Evolutionary conservation across 441 rosid genomes (phyloP), one percentile per base, ranked within the genome.

Genomic region (Pelargonium fulgidum): DNA sequence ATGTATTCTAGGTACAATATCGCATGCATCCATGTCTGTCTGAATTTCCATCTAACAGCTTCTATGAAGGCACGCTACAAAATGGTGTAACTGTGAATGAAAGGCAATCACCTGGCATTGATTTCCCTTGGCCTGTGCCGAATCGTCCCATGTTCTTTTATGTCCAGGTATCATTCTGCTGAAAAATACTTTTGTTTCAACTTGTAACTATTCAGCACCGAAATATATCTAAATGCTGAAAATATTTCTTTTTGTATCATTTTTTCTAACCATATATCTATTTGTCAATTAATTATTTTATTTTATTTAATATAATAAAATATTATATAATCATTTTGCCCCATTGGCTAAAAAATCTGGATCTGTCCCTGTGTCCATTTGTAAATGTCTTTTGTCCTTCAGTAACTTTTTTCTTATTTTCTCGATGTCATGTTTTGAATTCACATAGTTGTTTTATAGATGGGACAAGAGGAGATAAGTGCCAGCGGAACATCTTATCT

Each of bases 391-490:
- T 24, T 66, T 62, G 44, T 3, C 22, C 4, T 44, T 29, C 48
- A 54, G 12, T 67, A 47, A 8, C 36, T 70, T 17, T 54, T 68
- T 48, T 17, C 64, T 48, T 76, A 45, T 56, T 74, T 65, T 16
- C 33, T 36, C 5, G 61, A 64, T 45, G 22, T 61, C 45, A 22
- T 61, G 54, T 65, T 71, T 48, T 70, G 26, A 80, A 62, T 76
- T 77, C 48, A 22, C 45, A 58, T 73, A 52, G 33, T 69, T 82
- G 73, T 77, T 79, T 69, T 79, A 75, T 78, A 95, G 99, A 86
- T 95, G 96, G 99, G 99, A 74, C 96, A 92, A 95, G 99, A 95
- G 76, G 99, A 95, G 84, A 95, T 95, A 77, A 92, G 99, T 79
- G 98, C 99, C 29, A 92, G 98, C 74, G 98, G 97, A 70, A 92